phyloP scores from a whole-genome alignment of 805 yeast species.

The Candida insectorum region DNA sequence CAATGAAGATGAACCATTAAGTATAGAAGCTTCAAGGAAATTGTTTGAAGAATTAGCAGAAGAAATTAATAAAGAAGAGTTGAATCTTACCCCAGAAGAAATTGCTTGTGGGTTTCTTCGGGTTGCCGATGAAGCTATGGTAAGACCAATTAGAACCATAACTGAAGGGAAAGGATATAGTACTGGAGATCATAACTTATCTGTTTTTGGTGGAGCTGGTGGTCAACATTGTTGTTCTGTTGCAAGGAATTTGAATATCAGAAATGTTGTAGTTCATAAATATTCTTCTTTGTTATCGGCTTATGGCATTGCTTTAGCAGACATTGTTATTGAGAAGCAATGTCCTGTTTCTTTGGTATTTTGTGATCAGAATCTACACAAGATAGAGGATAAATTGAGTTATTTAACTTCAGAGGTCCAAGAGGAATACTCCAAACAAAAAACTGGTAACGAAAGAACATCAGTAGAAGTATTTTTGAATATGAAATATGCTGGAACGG shows the following conservation, averaged over 20 bases:
- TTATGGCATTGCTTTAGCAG: constrained; percentile 26
- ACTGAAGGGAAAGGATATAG: constrained; percentile 29
- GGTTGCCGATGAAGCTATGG: constrained; percentile 30
- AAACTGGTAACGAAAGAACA: constrained; percentile 39
- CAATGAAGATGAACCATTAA: constrained; percentile 26
- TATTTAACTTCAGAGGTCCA: constrained; percentile 41
- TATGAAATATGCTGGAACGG: constrained; percentile 80
- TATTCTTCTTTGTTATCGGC: constrained; percentile 25
- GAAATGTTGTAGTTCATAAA: constrained; percentile 23
- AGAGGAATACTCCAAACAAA: constrained; percentile 43
- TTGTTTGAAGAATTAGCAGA: constrained; percentile 46
- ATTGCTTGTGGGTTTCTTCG: constrained; percentile 27
- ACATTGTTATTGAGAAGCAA: constrained; percentile 27
- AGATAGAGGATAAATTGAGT: constrained; percentile 44
- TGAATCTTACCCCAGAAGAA: constrained; percentile 20
- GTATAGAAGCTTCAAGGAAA: constrained; percentile 36
- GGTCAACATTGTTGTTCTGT: constrained; percentile 23
- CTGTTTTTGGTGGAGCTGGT: constrained; percentile 30
- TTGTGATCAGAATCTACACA: constrained; percentile 20
- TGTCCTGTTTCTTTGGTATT: constrained; percentile 26
- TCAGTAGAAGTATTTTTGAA: constrained; percentile 63
- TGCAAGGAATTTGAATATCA: constrained; percentile 21
- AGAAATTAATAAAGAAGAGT: constrained; percentile 38
- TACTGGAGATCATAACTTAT: constrained; percentile 23
- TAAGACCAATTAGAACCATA: constrained; percentile 25